Evolutionary conservation across 305 asterid genomes (phyloP).

Genomic region (Plantago rigida): DNA sequence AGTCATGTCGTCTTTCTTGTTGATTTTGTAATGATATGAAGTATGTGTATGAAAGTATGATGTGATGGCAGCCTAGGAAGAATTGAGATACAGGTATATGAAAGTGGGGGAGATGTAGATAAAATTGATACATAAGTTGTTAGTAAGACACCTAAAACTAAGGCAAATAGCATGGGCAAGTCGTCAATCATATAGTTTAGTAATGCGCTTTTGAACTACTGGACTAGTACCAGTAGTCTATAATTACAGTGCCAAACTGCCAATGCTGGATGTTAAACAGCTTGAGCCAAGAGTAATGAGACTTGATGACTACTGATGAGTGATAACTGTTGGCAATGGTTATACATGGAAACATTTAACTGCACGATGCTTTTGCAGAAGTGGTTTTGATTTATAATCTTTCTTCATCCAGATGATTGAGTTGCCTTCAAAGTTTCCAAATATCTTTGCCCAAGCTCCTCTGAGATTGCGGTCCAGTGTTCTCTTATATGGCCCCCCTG

Average conservation of each 20-base stretch:
- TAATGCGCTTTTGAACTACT: no score
- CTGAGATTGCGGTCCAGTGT: constrained; percentile 87
- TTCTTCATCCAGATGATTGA: constrained; percentile 61
- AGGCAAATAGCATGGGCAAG: no score
- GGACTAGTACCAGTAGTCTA: no score
- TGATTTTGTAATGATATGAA: constrained; percentile 5
- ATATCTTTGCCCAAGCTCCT: constrained; percentile 78
- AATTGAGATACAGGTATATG: no score
- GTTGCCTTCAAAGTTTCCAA: constrained; percentile 83
- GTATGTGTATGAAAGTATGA: not conserved
- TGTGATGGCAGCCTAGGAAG: not conserved
- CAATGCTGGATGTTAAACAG: not conserved
- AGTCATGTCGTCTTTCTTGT: constrained; percentile 8
- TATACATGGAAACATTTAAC: constrained; percentile 10
- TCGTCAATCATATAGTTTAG: no score
- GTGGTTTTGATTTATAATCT: constrained; percentile 17
- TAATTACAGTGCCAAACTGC: not conserved
- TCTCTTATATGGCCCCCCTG: constrained; percentile 97
- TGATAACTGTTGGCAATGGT: not conserved
- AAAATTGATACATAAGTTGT: no score
- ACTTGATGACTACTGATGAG: not conserved
- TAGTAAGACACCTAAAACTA: no score
- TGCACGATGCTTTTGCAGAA: constrained; percentile 6
- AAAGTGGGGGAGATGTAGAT: no score
- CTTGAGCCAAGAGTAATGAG: not conserved